phyloP scores from a whole-genome alignment of 768 basidiomycete genomes.

The Fibroporia radiculosa region DNA sequence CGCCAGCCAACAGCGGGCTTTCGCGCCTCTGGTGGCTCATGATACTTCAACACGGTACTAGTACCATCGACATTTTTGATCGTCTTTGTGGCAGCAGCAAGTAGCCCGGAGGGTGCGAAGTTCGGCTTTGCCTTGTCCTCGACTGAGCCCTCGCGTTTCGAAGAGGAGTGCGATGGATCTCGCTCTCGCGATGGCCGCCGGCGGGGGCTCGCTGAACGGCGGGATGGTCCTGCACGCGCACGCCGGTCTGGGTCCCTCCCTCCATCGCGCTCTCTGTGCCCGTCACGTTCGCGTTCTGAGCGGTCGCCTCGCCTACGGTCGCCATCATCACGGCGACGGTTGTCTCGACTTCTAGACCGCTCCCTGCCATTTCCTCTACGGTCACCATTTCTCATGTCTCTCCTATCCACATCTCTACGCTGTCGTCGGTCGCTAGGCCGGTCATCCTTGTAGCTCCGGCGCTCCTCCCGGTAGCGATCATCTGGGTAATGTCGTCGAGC shows the following conservation, averaged over 20 bases:
- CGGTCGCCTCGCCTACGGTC: neutral
- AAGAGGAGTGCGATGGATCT: slow-evolving; percentile 28
- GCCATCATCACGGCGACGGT: neutral
- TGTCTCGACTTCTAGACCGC: neutral
- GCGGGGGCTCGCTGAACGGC: slow-evolving; percentile 60
- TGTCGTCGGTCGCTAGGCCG: neutral
- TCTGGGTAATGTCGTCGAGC: neutral
- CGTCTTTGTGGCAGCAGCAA: slow-evolving; percentile 95
- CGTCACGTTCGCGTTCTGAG: neutral
- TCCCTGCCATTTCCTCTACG: neutral
- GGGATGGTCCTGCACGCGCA: slow-evolving; percentile 24
- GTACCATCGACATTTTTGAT: slow-evolving; percentile 70
- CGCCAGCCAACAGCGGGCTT: slow-evolving; percentile 89
- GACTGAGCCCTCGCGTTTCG: slow-evolving; percentile 32
- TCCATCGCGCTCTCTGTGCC: neutral
- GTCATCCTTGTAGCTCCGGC: neutral
- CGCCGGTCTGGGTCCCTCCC: slow-evolving; percentile 4
- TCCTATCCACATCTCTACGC: neutral
- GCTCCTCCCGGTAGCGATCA: neutral
- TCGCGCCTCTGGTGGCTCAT: slow-evolving; percentile 96
- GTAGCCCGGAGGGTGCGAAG: slow-evolving; percentile 78
- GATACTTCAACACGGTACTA: slow-evolving; percentile 87
- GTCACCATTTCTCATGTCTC: neutral
- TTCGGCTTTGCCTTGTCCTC: slow-evolving; percentile 78
- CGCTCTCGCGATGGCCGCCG: slow-evolving; percentile 21